Conservation (phyloP, 2,329 filamentous ascomycete species). For the Lasiodiplodia citricola region DNA sequence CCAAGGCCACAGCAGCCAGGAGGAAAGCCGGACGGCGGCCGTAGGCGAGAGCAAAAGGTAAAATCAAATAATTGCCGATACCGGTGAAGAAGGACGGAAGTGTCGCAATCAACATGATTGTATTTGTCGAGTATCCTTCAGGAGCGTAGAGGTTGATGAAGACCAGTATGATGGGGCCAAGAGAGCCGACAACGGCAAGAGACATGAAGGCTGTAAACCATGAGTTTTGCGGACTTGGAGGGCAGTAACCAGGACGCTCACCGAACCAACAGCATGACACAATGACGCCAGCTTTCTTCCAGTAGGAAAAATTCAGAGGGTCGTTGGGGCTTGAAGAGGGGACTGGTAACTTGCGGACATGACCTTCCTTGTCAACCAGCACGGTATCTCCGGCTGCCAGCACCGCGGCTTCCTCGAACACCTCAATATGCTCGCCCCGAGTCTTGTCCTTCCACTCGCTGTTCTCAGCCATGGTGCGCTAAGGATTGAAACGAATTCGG, state of each 20-base stretch:
- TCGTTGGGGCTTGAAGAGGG: slow-evolving; percentile 31
- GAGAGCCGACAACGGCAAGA: background rate
- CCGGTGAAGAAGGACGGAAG: background rate
- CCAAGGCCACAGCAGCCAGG: slow-evolving; percentile 45
- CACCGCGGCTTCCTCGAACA: slow-evolving; percentile 1
- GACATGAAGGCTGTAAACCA: background rate
- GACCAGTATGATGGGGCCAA: slow-evolving; percentile 3
- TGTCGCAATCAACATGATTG: background rate
- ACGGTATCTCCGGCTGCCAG: slow-evolving; percentile 28
- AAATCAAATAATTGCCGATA: slow-evolving; percentile 17
- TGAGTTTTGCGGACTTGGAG: background rate
- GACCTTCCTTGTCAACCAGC: slow-evolving; percentile 30
- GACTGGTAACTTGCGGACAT: slow-evolving; percentile 32
- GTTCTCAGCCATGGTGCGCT: slow-evolving; percentile 6
- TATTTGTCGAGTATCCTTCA: background rate
- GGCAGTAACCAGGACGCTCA: slow-evolving; percentile 20
- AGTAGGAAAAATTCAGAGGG: slow-evolving; percentile 35
- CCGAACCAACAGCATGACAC: slow-evolving; percentile 40
- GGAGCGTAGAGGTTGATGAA: slow-evolving; percentile 3
- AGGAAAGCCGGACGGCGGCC: slow-evolving; percentile 47
- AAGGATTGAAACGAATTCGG: background rate
- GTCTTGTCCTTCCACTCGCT: slow-evolving; percentile 16
- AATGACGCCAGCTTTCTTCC: slow-evolving; percentile 33
- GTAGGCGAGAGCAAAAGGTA: slow-evolving; percentile 47
- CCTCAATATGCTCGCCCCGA: slow-evolving; percentile 6